Percentiles rank a stretch among this genome's conserved stretches.
Conservation (phyloP, 345 rosid species). For the Aquilaria yunnanensis region DNA sequence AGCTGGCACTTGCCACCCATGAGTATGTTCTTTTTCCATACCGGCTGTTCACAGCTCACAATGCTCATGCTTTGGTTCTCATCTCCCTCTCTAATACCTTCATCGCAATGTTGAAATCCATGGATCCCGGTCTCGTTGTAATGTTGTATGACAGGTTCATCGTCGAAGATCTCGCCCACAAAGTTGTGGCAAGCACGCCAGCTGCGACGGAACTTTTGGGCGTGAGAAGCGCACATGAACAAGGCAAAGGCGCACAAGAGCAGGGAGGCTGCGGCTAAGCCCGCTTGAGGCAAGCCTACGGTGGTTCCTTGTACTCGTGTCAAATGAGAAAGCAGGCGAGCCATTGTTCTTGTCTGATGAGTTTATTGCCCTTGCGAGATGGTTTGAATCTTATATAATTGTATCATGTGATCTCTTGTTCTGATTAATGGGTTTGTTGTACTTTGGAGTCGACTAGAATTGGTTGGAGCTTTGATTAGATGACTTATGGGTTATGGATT, state of each 20-base stretch:
- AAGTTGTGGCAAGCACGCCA: conserved; percentile 52
- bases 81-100: background rate
- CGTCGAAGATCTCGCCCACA: conserved; percentile 27
- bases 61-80: conserved; percentile 13
- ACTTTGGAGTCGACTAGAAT: conserved; percentile 13
- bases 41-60: conserved; percentile 35
- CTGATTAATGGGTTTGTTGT: conserved; percentile 37
- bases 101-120: conserved; percentile 9
- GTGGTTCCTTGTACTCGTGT: conserved; percentile 15
- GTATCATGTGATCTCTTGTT: conserved; percentile 4
- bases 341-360: conserved; percentile 28
- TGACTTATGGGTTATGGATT: conserved; percentile 22
- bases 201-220: conserved; percentile 34
- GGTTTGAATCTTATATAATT: background rate
- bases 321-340: conserved; percentile 24
- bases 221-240: conserved; percentile 54
- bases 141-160: conserved; percentile 58
- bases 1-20: conserved; percentile 93
- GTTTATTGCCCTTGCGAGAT: background rate
- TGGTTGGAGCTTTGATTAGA: conserved; percentile 9
- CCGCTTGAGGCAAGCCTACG: conserved; percentile 24
- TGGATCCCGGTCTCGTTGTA: conserved; percentile 24
- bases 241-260: conserved; percentile 42
- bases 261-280: conserved; percentile 33
- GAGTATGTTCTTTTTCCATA: conserved; percentile 89